Percentiles rank a stretch among this genome's conserved stretches.
Evolutionary conservation across 2,329 filamentous ascomycete genomes (phyloP).

Genomic region (Colletotrichum musae): DNA sequence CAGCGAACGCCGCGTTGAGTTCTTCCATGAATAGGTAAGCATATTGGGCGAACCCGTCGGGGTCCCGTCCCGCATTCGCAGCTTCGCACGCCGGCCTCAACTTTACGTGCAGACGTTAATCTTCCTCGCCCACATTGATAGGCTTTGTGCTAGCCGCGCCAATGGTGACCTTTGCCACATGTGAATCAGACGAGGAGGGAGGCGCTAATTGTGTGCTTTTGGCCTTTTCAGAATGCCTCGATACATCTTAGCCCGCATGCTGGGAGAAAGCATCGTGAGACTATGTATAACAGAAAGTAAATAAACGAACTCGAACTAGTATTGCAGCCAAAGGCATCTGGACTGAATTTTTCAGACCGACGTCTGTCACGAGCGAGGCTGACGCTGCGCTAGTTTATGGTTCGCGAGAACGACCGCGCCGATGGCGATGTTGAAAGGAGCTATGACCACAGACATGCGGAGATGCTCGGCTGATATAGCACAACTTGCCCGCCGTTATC

Average conservation of each 20-base stretch:
- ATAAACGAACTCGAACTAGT: not conserved
- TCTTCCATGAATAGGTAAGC: constrained; percentile 6
- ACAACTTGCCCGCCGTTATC: not conserved
- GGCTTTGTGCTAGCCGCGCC: no score
- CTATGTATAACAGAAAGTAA: not conserved
- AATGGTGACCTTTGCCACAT: not conserved
- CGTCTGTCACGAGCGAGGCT: not conserved
- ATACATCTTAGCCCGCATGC: not conserved
- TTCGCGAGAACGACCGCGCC: constrained; percentile 12
- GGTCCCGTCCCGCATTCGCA: not conserved
- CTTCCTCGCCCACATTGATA: no score
- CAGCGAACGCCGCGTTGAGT: no score
- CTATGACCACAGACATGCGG: not conserved
- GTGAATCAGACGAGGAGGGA: not conserved
- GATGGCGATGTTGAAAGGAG: not conserved
- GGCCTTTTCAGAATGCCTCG: not conserved
- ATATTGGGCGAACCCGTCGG: not conserved
- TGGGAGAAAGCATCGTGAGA: not conserved
- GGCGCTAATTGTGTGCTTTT: not conserved
- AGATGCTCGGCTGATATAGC: not conserved
- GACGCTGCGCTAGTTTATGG: not conserved
- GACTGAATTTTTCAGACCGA: not conserved
- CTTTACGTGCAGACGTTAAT: not conserved
- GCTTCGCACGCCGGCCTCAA: not conserved
- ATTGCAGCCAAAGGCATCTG: not conserved